Evolutionary conservation across 306 rosid genomes (phyloP), one percentile per base, ranked within the genome.

Genomic region (Styphnolobium japonicum): DNA sequence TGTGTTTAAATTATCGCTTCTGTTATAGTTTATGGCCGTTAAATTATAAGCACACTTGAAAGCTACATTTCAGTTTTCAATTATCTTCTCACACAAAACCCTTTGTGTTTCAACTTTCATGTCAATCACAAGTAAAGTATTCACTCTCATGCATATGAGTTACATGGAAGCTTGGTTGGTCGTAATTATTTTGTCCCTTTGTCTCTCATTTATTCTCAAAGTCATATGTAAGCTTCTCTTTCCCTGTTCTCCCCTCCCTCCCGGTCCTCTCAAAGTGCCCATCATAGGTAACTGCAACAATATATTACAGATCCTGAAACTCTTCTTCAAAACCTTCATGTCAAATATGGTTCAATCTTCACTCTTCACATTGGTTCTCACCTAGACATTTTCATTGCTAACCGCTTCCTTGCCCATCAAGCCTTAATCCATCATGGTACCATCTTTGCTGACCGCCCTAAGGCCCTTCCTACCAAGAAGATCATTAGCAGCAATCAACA

Each of bases 371-470:
- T 75, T 2, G 82, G 84, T 33, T 69, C 71, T 60, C 39, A 61
- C 3, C 37, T 57, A 0, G 73, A 49, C 40, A 82, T 86, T 57
- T 86, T 69, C 75, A 73, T 86, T 19, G 89, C 76, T 2, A 46
- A 75, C 27, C 48, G 82, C 4, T 74, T 71, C 19, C 61, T 82
- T 23, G 84, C 86, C 1, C 86, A 85, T 33, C 75, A 82, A 74
- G 86, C 88, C 7, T 83, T 85, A 42, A 71, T 82, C 36, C 84
- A 82, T 68, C 71, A 82, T 5, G 76, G 84, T 3, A 67, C 76
- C 14, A 34, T 66, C 10, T 86, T 86, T 2, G 78, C 86, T 0
- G 86, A 86, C 33, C 85, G 89, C 3, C 89, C 87, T 2, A 39
- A 58, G 2, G 82, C 78, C 0, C 2, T 16, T 29, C 83, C 71